Evolutionary conservation across 2,329 filamentous ascomycete genomes (phyloP), one percentile per base, ranked within the genome.

Genomic region (Nigrograna mackinnonii): DNA sequence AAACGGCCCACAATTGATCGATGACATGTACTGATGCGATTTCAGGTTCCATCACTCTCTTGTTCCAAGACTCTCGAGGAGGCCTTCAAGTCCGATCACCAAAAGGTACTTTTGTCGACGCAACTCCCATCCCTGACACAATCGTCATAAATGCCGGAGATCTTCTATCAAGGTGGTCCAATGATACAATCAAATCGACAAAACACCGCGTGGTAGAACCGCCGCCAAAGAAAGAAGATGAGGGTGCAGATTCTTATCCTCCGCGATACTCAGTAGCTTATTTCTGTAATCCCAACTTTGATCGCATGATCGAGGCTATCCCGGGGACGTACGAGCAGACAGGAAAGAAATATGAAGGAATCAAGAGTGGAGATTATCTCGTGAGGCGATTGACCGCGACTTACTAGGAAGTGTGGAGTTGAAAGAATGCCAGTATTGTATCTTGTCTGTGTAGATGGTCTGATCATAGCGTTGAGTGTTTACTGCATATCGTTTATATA

Each of bases 141-240:
- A 86, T 94, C 30, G 89, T 96, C 9, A 81, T 96, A 51, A 96
- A 96, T 60, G 91, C 91, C 0, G 91, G 91, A 1, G 91, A 96
- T 63, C 66, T 96, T 54, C 74, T 96, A 37, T 86, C 89, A 1
- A 78, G 91, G 39, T 96, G 91, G 91, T 89, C 87, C 50, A 96
- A 96, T 61, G 89, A 95, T 60, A 87, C 82, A 4, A 95, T 96
- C 71, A 91, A 87, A 72, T 92, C 87, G 62, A 96, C 91, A 4
- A 82, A 91, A 46, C 91, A 96, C 68, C 83, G 91, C 9, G 91
- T 96, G 1, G 88, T 96, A 4, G 88, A 96, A 71, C 91, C 91
- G 2, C 87, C 89, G 1, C 57, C 64, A 4, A 65, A 64, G 28
- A 48, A 56, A 9, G 64, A 69, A 1, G 73, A 75, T 13, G 77